Evolutionary conservation across 192 early-diverging fungal genomes (phyloP), one percentile per base, ranked within the genome.

Genomic region (Gaertneriomyces semiglobifer): DNA sequence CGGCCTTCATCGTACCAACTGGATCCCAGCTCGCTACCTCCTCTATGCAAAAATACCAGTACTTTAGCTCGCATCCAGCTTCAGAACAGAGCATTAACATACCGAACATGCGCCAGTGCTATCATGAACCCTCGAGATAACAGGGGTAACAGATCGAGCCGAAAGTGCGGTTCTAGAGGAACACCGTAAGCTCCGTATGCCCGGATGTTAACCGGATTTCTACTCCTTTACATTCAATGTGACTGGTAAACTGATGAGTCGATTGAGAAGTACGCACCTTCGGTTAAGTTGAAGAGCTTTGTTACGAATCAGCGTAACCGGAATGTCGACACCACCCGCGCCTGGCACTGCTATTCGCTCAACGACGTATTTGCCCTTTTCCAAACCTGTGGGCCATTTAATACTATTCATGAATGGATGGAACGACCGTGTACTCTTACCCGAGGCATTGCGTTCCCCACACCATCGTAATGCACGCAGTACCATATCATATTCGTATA

Each of bases 1-100:
- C 69, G 73, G 16, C 81, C 87, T 18, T 10, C 33, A 7, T 69
- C 39, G 54, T 79, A 59, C 75, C 75, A 77, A 6, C 14, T 9
- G 2, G 8, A 11, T 9, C 75, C 75, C 8, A 77, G 45, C 18
- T 87, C 87, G 42, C 79, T 69, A 48, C 87, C 87, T 9, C 87
- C 86, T 44, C 83, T 60, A 20, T 54, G n/a, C 42, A 43, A 57
- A 57, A n/a, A 33, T 18, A n/a, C n/a, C 14, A 11, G n/a, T n/a
- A 11, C 1, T 18, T n/a, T 18, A 18, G 12, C 55, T 33, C 25
- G 25, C 25, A 33, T 33, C 25, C 25, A 33, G 25, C 25, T 33
- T 0, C 25, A 33, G 25, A 33, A 33, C 25, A 33, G 25, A 33
- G 25, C 2, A 33, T 61, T 45, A 52, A 20, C 62, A n/a, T 60